These are phyloP conservation scores for Vanilla planifolia DNA, from an alignment of 106 monocot genomes.

Conservation along the genomic window DNA sequence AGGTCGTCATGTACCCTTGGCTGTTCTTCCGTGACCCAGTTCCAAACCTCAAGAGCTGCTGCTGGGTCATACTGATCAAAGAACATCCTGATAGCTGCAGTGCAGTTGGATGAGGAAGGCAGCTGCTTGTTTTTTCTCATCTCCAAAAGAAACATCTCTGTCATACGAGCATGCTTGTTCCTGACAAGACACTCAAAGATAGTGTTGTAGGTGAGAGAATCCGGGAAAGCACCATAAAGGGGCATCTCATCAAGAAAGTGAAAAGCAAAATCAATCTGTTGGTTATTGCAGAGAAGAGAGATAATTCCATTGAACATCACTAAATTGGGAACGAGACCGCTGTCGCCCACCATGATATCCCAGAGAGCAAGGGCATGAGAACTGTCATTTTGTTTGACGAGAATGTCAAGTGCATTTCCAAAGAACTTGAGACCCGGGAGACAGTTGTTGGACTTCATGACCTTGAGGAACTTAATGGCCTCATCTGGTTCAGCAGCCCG, in stretches of 20 bases:
- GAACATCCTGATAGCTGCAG: slow-evolving; percentile 53
- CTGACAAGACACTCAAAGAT: slow-evolving; percentile 69
- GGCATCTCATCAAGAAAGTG: slow-evolving; percentile 78
- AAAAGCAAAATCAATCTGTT: slow-evolving; percentile 23
- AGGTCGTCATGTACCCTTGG: slow-evolving; percentile 16
- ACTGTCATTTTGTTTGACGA: slow-evolving; percentile 30
- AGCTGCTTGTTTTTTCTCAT: slow-evolving; percentile 74
- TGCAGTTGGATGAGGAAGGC: slow-evolving; percentile 35
- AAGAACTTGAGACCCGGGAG: slow-evolving; percentile 72
- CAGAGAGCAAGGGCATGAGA: slow-evolving; percentile 39
- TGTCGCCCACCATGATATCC: slow-evolving; percentile 49
- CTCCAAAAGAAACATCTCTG: slow-evolving; percentile 48
- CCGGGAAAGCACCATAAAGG: slow-evolving; percentile 54
- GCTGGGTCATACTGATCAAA: slow-evolving; percentile 58
- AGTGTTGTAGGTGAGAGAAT: slow-evolving; percentile 44
- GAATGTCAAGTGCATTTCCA: slow-evolving; percentile 35
- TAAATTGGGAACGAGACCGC: slow-evolving; percentile 39
- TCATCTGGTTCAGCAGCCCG: slow-evolving; percentile 29
- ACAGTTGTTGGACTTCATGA: slow-evolving; percentile 63
- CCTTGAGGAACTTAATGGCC: slow-evolving; percentile 58
- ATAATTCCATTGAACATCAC: slow-evolving; percentile 58
- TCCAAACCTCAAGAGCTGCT: slow-evolving; percentile 62
- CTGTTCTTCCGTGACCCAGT: slow-evolving; percentile 27
- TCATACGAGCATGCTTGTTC: slow-evolving; percentile 39
- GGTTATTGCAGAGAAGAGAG: slow-evolving; percentile 26